A percentile compares a stretch with the other conserved stretches of the same genome.
Conservation (phyloP, 2,329 filamentous ascomycete genomes). For the Aspergillaceae sp. region DNA sequence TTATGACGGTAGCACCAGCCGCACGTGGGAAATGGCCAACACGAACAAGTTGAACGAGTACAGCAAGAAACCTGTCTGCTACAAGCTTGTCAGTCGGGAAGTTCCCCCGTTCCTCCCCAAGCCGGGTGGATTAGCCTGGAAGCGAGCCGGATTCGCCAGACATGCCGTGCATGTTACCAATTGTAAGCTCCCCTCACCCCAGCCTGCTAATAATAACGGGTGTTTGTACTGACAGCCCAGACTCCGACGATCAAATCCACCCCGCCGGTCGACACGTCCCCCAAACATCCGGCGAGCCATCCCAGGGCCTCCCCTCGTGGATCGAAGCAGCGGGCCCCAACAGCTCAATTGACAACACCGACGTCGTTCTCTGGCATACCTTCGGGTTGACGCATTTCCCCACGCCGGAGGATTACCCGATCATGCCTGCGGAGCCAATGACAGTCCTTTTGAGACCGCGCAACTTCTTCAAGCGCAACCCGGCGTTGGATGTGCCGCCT, state of each 20-base stretch:
- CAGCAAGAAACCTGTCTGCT: conserved; percentile 73
- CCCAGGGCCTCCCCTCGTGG: conserved; percentile 65
- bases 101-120: conserved; percentile 72
- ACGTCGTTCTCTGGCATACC: conserved; percentile 88
- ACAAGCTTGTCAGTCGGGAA: conserved; percentile 84
- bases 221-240: conserved; percentile 32
- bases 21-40: conserved; percentile 89
- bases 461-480: conserved; percentile 75
- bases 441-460: conserved; percentile 67
- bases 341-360: conserved; percentile 66
- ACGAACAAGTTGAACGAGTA: conserved; percentile 75
- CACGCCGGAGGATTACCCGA: conserved; percentile 78
- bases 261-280: conserved; percentile 81
- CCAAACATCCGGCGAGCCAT: conserved; percentile 74
- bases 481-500: conserved; percentile 70
- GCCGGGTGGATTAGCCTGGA: conserved; percentile 74
- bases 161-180: conserved; percentile 84
- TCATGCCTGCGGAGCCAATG: conserved; percentile 86
- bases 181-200: conserved; percentile 49
- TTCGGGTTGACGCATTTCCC: conserved; percentile 90
- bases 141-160: conserved; percentile 76
- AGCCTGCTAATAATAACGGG: not conserved
- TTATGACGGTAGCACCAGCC: conserved; percentile 68
- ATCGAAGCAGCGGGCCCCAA: conserved; percentile 56
- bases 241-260: conserved; percentile 72